Evolutionary conservation across 495 filamentous ascomycete species (phyloP).

Genomic region (Penicillium atrosanguineum): DNA sequence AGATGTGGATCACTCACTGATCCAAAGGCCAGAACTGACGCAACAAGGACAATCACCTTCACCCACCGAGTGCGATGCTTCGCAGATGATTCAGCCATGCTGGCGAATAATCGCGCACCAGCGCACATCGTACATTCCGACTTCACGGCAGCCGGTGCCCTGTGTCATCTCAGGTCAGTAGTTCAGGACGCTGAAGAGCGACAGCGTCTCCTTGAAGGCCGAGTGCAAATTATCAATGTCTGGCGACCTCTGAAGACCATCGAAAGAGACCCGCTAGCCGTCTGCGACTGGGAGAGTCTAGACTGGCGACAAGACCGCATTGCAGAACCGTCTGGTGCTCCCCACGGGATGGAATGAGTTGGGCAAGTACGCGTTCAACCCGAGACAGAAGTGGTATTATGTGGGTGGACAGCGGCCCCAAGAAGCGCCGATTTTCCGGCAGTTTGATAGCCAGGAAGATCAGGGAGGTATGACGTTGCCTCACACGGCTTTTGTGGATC

Average conservation of each 20-base stretch:
- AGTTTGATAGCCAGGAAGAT: slow-evolving; percentile 30
- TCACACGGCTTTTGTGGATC: slow-evolving; percentile 54
- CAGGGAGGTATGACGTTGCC: slow-evolving; percentile 30
- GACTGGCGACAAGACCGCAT: slow-evolving; percentile 15
- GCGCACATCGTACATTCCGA: slow-evolving; percentile 25
- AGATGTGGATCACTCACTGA: not conserved
- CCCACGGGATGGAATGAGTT: slow-evolving; percentile 16
- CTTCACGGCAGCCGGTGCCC: slow-evolving; percentile 11
- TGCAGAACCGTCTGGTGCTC: slow-evolving; percentile 10
- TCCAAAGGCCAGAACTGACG: slow-evolving; percentile 10
- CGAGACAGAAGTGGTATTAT: slow-evolving; percentile 29
- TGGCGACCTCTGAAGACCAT: slow-evolving; percentile 62
- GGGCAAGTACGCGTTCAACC: slow-evolving; percentile 11
- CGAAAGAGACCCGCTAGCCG: slow-evolving; percentile 50
- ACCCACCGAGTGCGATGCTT: slow-evolving; percentile 15
- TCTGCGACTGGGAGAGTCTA: slow-evolving; percentile 32
- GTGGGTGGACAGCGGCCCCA: slow-evolving; percentile 20
- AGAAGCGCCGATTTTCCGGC: slow-evolving; percentile 31
- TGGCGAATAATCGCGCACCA: slow-evolving; percentile 14
- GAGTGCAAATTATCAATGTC: slow-evolving; percentile 63
- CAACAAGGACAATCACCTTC: slow-evolving; percentile 11
- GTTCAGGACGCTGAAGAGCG: slow-evolving; percentile 40
- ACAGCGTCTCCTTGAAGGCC: slow-evolving; percentile 47
- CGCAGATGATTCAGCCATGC: slow-evolving; percentile 6
- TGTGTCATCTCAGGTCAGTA: slow-evolving; percentile 9